phyloP scores from a whole-genome alignment of 192 early-diverging fungal genomes.

The Entrophospora sp. region DNA sequence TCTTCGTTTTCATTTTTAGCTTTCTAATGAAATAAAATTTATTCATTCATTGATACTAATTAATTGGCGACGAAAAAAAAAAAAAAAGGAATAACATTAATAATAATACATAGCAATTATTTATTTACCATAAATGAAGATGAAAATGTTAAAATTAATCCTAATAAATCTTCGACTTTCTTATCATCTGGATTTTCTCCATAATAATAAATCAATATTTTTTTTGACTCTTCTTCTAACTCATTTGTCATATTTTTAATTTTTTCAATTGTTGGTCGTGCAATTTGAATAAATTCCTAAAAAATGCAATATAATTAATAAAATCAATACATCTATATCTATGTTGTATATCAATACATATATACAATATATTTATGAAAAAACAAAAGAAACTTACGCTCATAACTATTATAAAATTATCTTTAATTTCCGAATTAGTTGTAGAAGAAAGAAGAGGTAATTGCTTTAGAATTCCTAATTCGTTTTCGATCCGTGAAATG shows the following conservation, averaged over 20 bases:
- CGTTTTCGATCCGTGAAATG: conserved; percentile 36
- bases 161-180: conserved; percentile 51
- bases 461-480: conserved; percentile 26
- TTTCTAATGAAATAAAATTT: conserved; percentile 23
- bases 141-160: conserved; percentile 39
- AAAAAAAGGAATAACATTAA: not conserved
- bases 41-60: no score
- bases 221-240: conserved; percentile 36
- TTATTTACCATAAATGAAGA: conserved; percentile 35
- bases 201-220: conserved; percentile 40
- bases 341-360: no score
- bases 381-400: no score
- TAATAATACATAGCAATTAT: not conserved
- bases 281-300: conserved; percentile 38
- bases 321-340: not conserved
- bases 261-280: conserved; percentile 35
- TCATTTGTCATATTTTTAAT: conserved; percentile 30
- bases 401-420: no score
- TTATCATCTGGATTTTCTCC: conserved; percentile 41
- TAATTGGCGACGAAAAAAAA: not conserved
- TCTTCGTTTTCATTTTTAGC: conserved; percentile 32
- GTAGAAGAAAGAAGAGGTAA: not conserved
- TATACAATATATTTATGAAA: not conserved
- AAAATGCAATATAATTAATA: not conserved
- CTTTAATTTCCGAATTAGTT: no score